These are phyloP conservation scores for Schizonepeta tenuifolia DNA, from an alignment of 257 asterid species.

Conservation along the genomic window DNA sequence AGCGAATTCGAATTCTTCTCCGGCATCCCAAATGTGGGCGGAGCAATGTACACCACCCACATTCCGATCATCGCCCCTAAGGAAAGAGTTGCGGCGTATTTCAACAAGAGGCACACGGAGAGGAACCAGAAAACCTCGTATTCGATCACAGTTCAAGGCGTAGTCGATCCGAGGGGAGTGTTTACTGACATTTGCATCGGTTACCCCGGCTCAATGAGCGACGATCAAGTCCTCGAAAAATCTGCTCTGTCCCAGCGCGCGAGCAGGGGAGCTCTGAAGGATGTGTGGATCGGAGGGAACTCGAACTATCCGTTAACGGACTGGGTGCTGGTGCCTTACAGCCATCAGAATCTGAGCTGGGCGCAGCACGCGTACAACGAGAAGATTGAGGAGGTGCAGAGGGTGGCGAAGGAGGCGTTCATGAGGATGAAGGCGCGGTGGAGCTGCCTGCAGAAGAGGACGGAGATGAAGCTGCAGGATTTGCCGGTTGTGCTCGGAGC, in stretches of 20 bases:
- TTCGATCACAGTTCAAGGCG: slow-evolving; percentile 54
- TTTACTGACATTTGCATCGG: slow-evolving; percentile 51
- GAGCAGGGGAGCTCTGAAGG: slow-evolving; percentile 37
- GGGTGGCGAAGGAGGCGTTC: slow-evolving; percentile 48
- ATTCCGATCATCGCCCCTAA: slow-evolving; percentile 55
- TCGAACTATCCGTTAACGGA: slow-evolving; percentile 43
- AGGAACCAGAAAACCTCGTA: slow-evolving; percentile 48
- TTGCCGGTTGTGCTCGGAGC: slow-evolving; percentile 58
- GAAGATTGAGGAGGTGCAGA: slow-evolving; percentile 46
- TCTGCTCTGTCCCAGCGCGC: slow-evolving; percentile 48
- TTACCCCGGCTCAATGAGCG: slow-evolving; percentile 51
- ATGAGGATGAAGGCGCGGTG: slow-evolving; percentile 51
- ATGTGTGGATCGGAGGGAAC: slow-evolving; percentile 40
- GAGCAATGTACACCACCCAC: slow-evolving; percentile 56
- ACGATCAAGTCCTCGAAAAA: slow-evolving; percentile 48
- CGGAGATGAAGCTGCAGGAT: slow-evolving; percentile 60
- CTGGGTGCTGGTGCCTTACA: slow-evolving; percentile 53
- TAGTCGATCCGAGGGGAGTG: slow-evolving; percentile 48
- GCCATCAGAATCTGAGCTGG: slow-evolving; percentile 50
- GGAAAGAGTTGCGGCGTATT: slow-evolving; percentile 39
- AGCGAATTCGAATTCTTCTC: slow-evolving; percentile 39
- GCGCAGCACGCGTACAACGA: slow-evolving; percentile 51
- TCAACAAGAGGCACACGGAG: slow-evolving; percentile 53
- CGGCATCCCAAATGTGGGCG: slow-evolving; percentile 44
- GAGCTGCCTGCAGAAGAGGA: slow-evolving; percentile 54